Evolutionary conservation across 176 grass and related monocot species (phyloP), one percentile per base, ranked within the genome.

Genomic region (Puccinellia tenuiflora): DNA sequence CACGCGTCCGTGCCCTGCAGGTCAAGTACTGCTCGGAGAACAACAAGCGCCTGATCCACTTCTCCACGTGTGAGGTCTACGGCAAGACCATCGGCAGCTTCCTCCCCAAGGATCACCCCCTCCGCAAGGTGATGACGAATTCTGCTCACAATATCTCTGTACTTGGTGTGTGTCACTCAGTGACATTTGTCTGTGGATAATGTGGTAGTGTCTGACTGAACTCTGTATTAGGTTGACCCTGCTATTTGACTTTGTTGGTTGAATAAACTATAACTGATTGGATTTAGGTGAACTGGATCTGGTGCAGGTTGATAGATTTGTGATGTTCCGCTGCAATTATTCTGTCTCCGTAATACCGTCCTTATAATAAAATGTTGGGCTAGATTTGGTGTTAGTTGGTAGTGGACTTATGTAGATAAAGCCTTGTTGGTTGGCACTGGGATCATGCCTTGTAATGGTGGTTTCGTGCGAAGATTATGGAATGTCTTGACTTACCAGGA

Each of bases 11-110:
- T 38, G 68, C 14, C 15, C 1, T 86, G 35, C 76, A 98, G 95
- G 96, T 90, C 28, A 98, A 91, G 77, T 98, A 95, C 88, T 98
- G 96, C 92, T 98, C 96, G 18, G 96, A 98, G 79, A 98, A 98
- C 81, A 79, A 30, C 89, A 98, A 98, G 80, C 92, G 96, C 22
- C 91, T 98, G 37, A 98, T 98, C 79, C 96, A 98, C 83, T 98
- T 98, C 85, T 98, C 96, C 68, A 98, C 96, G n/a, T 98, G 96
- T 74, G 96, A 98, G 85, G 87, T 98, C 52, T 98, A 98, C 80
- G 96, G 96, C 51, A 98, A 98, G 86, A 98, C 96, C 71, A 83
- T 98, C 31, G 96, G 96, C 60, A 91, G 92, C 85, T 98, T 95
- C 88, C 96, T 98, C 75, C 96, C 96, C 30, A 98, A 88, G 81